phyloP scores from a whole-genome alignment of 805 yeast genomes.

The Wickerhamiella nectarea region DNA sequence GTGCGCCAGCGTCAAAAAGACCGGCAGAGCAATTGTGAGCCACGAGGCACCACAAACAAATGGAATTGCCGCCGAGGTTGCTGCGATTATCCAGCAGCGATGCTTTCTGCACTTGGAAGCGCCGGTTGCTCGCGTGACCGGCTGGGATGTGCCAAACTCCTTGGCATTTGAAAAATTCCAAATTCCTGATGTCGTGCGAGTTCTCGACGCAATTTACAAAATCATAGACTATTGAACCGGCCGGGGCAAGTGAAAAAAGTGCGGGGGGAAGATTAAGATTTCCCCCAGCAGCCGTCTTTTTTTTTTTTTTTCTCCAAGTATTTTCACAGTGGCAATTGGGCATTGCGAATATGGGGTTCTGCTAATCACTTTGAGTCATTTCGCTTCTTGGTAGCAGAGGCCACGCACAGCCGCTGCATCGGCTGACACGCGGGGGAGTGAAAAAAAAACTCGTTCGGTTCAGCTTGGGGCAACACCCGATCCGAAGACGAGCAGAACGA shows the following conservation, averaged over 20 bases:
- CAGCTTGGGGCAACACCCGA: neutral
- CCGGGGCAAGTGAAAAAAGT: too few species aligned
- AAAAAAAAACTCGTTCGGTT: neutral
- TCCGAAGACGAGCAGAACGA: too few species aligned
- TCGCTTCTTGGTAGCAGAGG: too few species aligned
- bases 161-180: slow-evolving; percentile 91
- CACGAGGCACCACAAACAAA: slow-evolving; percentile 87
- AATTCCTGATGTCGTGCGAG: slow-evolving; percentile 59
- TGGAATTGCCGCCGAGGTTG: slow-evolving; percentile 89
- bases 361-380: too few species aligned
- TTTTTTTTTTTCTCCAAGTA: too few species aligned
- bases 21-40: slow-evolving; percentile 69
- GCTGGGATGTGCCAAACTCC: slow-evolving; percentile 96
- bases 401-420: too few species aligned
- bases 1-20: slow-evolving; percentile 69
- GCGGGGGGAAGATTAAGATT: too few species aligned
- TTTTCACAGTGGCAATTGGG: too few species aligned
- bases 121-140: slow-evolving; percentile 88
- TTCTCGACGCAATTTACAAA: slow-evolving; percentile 22
- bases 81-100: slow-evolving; percentile 90
- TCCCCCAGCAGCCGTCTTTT: too few species aligned
- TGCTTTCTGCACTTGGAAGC: slow-evolving; percentile 88
- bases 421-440: too few species aligned
- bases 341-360: too few species aligned
- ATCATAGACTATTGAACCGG: slow-evolving; percentile 21